Evolutionary conservation across 768 basidiomycete genomes (phyloP).

Genomic region (Podaxis mareebaensis): DNA sequence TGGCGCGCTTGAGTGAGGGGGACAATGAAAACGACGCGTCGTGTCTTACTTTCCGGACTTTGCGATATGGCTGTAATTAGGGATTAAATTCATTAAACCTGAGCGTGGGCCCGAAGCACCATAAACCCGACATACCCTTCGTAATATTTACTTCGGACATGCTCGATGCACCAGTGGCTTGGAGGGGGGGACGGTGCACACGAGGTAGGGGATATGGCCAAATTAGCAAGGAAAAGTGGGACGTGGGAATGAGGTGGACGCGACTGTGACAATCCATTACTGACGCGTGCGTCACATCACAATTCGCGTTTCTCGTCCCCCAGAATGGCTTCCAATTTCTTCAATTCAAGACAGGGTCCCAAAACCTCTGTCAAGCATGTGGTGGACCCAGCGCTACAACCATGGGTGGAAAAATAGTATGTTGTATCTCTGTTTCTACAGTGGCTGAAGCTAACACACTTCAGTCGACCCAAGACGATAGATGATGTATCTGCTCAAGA

Average conservation of each 20-base stretch:
- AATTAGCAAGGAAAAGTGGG: constrained; percentile 12
- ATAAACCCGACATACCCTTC: constrained; percentile 3
- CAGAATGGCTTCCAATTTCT: constrained; percentile 62
- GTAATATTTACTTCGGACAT: constrained; percentile 6
- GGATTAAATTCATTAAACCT: neutral
- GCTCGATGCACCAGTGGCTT: neutral
- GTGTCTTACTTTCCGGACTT: constrained; percentile 29
- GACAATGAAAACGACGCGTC: constrained; percentile 26
- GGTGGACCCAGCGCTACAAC: constrained; percentile 65
- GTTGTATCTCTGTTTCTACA: constrained; percentile 24
- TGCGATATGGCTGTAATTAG: constrained; percentile 12
- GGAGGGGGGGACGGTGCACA: neutral
- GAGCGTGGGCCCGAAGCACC: neutral
- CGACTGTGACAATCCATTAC: constrained; percentile 34
- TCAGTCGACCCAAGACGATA: constrained; percentile 94
- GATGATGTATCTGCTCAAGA: constrained; percentile 98
- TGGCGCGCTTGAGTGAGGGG: constrained; percentile 27
- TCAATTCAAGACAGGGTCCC: constrained; percentile 47
- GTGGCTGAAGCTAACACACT: constrained; percentile 2
- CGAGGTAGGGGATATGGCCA: constrained; percentile 22
- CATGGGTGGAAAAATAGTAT: constrained; percentile 99
- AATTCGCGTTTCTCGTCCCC: constrained; percentile 20
- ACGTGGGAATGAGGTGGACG: constrained; percentile 35
- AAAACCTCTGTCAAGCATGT: constrained; percentile 44
- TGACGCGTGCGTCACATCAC: constrained; percentile 27